phyloP scores from a whole-genome alignment of 352 stramenopile species.

The Peronospora farinosa region DNA sequence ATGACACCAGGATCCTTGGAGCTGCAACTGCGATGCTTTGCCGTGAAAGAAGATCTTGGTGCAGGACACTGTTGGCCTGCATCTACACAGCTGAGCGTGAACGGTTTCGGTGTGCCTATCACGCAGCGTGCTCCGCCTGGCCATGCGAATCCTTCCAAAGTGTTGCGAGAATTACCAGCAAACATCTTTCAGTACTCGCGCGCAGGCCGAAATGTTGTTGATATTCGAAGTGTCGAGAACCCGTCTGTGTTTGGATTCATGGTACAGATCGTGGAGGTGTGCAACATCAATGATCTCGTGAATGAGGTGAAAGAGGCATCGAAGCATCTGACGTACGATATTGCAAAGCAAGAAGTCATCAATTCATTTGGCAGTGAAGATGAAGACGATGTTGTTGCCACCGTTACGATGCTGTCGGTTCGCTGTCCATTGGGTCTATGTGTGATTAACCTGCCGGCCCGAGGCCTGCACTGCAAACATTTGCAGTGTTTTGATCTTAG shows the following conservation, averaged over 20 bases:
- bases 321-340: slow-evolving; percentile 60
- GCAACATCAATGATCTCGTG: slow-evolving; percentile 54
- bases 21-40: slow-evolving; percentile 74
- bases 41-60: slow-evolving; percentile 61
- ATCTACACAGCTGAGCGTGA: slow-evolving; percentile 59
- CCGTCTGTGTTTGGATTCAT: slow-evolving; percentile 57
- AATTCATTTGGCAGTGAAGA: slow-evolving; percentile 74
- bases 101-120: slow-evolving; percentile 62
- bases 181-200: slow-evolving; percentile 70
- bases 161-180: slow-evolving; percentile 62
- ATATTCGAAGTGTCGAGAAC: slow-evolving; percentile 67
- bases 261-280: slow-evolving; percentile 69
- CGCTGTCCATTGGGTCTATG: slow-evolving; percentile 81
- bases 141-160: slow-evolving; percentile 75
- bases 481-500: slow-evolving; percentile 94
- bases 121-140: slow-evolving; percentile 64
- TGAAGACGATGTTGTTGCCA: slow-evolving; percentile 80
- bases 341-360: slow-evolving; percentile 69
- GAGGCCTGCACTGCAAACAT: slow-evolving; percentile 89
- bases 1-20: slow-evolving; percentile 62
- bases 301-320: slow-evolving; percentile 56
- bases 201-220: slow-evolving; percentile 64
- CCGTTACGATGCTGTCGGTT: slow-evolving; percentile 85
- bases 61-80: slow-evolving; percentile 68
- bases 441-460: slow-evolving; percentile 85